phyloP scores from a whole-genome alignment of 1,284 basidiomycete species.

The Puccinia brachypodii region DNA sequence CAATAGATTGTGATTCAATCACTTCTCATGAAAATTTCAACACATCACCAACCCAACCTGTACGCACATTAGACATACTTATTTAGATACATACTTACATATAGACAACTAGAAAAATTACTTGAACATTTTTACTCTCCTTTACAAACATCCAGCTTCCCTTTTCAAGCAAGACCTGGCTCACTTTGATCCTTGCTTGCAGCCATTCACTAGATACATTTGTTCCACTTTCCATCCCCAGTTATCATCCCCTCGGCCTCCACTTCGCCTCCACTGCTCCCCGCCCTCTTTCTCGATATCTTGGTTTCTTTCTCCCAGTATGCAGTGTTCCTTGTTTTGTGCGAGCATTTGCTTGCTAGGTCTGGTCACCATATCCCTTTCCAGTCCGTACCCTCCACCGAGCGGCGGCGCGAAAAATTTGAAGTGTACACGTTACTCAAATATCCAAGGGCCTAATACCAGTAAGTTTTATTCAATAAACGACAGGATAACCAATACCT shows the following conservation, averaged over 20 bases:
- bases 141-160: neutral
- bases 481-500: neutral
- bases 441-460: neutral
- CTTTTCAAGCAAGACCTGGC: neutral
- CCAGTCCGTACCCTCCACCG: neutral
- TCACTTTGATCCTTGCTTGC: neutral
- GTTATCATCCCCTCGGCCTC: neutral
- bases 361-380: conserved; percentile 10
- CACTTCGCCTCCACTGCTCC: neutral
- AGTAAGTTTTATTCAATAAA: neutral
- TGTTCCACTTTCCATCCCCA: neutral
- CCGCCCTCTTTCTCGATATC: neutral
- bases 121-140: neutral
- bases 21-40: neutral
- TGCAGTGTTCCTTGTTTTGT: neutral
- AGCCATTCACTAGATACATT: neutral
- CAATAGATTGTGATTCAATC: conserved; percentile 28
- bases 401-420: neutral
- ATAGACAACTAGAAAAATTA: neutral
- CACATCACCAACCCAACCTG: neutral
- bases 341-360: neutral
- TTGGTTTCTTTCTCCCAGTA: neutral
- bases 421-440: conserved; percentile 14
- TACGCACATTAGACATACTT: neutral
- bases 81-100: no score